Conservation (phyloP, 1,284 basidiomycete species). For the Wallemia hederae region DNA sequence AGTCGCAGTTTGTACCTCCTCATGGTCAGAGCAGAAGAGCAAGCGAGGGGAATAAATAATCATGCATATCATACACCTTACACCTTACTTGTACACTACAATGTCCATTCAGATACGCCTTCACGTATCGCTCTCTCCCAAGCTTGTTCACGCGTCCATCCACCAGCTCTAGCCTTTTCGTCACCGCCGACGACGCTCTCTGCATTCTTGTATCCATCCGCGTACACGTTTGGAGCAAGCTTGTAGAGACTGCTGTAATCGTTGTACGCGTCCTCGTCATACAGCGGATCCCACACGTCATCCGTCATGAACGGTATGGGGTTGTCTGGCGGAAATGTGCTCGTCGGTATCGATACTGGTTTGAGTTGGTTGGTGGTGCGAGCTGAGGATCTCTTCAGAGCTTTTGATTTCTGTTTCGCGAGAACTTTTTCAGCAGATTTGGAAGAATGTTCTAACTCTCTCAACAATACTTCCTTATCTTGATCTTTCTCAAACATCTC, state of each 20-base stretch:
- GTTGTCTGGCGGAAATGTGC: background rate
- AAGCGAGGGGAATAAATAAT: background rate
- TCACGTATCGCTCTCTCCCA: background rate
- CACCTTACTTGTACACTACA: background rate
- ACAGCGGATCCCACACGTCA: background rate
- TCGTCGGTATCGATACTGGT: background rate
- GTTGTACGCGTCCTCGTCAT: background rate
- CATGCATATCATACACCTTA: background rate
- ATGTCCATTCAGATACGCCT: background rate
- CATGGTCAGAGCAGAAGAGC: too few relatives aligned
- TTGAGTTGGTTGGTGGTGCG: background rate
- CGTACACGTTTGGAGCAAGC: background rate
- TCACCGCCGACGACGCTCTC: background rate
- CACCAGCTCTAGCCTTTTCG: background rate
- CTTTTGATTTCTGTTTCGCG: conserved; percentile 4
- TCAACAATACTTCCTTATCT: conserved; percentile 7
- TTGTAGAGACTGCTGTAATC: background rate
- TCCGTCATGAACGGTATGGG: background rate
- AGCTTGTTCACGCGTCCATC: background rate
- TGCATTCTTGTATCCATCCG: background rate
- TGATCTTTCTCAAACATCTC: conserved; percentile 15
- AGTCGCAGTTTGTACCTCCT: background rate
- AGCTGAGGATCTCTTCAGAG: background rate
- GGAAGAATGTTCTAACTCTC: conserved; percentile 5
- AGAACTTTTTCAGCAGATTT: conserved; percentile 5